Percentiles rank a stretch among this genome's conserved stretches.
Evolutionary conservation across 805 yeast genomes (phyloP).

Genomic region (Teunomyces funiuensis): DNA sequence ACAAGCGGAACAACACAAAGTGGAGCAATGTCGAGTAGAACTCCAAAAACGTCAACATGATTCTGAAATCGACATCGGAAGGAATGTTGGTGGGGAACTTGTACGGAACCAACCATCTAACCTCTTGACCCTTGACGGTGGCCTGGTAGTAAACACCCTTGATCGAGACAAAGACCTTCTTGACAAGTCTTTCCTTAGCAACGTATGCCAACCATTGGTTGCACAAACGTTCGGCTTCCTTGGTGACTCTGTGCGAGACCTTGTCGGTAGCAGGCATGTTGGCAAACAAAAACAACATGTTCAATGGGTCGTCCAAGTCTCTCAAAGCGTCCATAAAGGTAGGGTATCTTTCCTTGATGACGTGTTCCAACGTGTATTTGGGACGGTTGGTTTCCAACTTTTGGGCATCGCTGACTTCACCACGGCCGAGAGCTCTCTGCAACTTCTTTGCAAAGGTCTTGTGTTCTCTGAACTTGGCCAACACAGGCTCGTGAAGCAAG

Average conservation of each 20-base stretch:
- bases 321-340: conserved; percentile 88
- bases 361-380: conserved; percentile 80
- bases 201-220: conserved; percentile 95
- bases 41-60: conserved; percentile 95
- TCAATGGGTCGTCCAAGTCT: conserved; percentile 92
- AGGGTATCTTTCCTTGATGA: conserved; percentile 94
- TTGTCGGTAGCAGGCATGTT: conserved; percentile 91
- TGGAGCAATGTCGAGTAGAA: conserved; percentile 90
- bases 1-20: conserved; percentile 81
- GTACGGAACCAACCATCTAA: conserved; percentile 95
- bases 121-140: conserved; percentile 82
- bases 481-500: conserved; percentile 90
- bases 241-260: conserved; percentile 77
- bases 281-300: conserved; percentile 91
- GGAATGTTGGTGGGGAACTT: conserved; percentile 97
- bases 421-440: conserved; percentile 85
- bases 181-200: conserved; percentile 76
- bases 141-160: conserved; percentile 98
- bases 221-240: conserved; percentile 81
- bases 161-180: conserved; percentile 91
- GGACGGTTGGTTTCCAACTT: conserved; percentile 80
- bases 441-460: conserved; percentile 91
- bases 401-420: conserved; percentile 87
- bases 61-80: conserved; percentile 88
- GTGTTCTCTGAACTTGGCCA: conserved; percentile 90